Conservation (phyloP, 768 basidiomycete genomes). For the Hygrophoropsis aurantiaca region DNA sequence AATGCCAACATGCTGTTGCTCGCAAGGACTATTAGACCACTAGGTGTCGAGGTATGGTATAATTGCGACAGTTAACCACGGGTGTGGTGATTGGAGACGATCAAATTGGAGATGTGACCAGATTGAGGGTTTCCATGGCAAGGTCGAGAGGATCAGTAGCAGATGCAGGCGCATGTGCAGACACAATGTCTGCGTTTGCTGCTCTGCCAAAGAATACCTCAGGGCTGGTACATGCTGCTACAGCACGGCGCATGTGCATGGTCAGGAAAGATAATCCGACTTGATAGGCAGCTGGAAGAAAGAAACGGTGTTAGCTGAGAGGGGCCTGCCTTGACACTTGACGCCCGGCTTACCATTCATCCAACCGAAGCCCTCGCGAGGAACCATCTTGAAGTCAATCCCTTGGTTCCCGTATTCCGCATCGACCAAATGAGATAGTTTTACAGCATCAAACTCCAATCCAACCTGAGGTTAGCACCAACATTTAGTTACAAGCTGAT, state of each 20-base stretch:
- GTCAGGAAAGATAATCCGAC: constrained; percentile 95
- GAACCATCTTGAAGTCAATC: constrained; percentile 96
- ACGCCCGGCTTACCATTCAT: constrained; percentile 73
- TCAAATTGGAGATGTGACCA: constrained; percentile 16
- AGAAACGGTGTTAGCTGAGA: constrained; percentile 3
- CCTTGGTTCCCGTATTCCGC: constrained; percentile 98
- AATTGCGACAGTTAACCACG: not conserved
- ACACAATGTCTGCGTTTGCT: constrained; percentile 33
- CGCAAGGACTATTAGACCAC: constrained; percentile 1
- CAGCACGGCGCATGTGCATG: constrained; percentile 91
- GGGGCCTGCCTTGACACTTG: not conserved
- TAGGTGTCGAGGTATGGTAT: not conserved
- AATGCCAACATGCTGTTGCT: not conserved
- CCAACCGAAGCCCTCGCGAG: constrained; percentile 98
- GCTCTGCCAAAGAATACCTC: constrained; percentile 79
- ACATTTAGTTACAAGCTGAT: not conserved
- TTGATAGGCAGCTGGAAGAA: constrained; percentile 80
- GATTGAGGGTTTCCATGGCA: constrained; percentile 56
- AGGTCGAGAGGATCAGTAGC: constrained; percentile 58
- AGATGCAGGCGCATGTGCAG: constrained; percentile 33
- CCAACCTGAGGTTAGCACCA: constrained; percentile 2
- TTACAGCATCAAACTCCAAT: constrained; percentile 88
- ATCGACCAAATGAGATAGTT: constrained; percentile 91
- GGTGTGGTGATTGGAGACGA: not conserved
- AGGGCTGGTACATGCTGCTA: constrained; percentile 91